Evolutionary conservation across 2,329 filamentous ascomycete species (phyloP), one percentile per base, ranked within the genome.

Genomic region (Cladophialophora psammophila): DNA sequence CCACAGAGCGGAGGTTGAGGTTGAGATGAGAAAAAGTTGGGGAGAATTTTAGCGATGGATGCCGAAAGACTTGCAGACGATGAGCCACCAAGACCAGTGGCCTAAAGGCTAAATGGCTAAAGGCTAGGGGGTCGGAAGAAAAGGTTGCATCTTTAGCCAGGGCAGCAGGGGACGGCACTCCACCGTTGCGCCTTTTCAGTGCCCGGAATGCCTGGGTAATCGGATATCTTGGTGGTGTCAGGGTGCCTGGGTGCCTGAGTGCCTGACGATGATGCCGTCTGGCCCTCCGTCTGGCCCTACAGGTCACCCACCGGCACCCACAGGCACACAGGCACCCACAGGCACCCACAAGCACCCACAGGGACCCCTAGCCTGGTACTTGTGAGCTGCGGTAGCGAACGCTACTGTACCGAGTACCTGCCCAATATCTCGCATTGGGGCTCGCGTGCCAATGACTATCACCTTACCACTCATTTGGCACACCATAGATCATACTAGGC

Each of bases 41-140:
- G 60, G 60, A 48, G 38, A 55, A 59, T 58, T 61, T 60, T 63
- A 53, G 55, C 63, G 66, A 68, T 31, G 34, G 38, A 5, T 35
- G 35, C 3, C 35, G 26, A 26, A 26, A 26, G 26, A 26, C 26
- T 26, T 3, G 26, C 26, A 3, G 26, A 3, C 26, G 3, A 3
- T 26, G 26, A 26, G 26, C 26, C 26, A 26, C 26, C 12, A 20
- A 18, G 26, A 42, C 6, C 20, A 34, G 38, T 1, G 18, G 35
- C 5, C 9, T 45, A 63, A 15, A 56, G 50, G 64, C 18, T 66
- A 48, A 57, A 58, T 40, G 36, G 8, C 26, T 26, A 26, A 26
- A 26, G 35, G 40, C 20, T 9, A 35, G 32, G 18, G 62, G 34
- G 36, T 12, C 26, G 52, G 52, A 55, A 55, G 52, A 35, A 26